Evolutionary conservation across 2,329 filamentous ascomycete genomes (phyloP).

Genomic region (Phyllosticta citrichinensis): DNA sequence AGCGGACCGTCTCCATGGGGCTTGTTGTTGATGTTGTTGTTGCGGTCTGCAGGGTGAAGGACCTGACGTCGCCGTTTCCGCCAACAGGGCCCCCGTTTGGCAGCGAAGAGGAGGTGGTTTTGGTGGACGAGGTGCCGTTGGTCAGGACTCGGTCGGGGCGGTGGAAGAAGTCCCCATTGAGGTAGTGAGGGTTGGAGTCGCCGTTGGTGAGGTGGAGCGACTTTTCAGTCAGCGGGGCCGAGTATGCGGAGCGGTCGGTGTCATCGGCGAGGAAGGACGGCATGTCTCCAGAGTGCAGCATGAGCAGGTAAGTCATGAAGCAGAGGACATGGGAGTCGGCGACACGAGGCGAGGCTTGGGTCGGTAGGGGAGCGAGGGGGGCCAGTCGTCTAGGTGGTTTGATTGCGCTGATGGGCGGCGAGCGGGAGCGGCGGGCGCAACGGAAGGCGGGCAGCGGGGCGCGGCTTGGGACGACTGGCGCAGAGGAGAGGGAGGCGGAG

Average conservation of each 20-base stretch:
- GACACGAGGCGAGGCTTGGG: background rate
- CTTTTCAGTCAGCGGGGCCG: slow-evolving; percentile 14
- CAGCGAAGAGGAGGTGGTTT: slow-evolving; percentile 27
- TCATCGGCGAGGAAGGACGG: slow-evolving; percentile 41
- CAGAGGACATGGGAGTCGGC: slow-evolving; percentile 3
- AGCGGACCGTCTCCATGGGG: slow-evolving; percentile 14
- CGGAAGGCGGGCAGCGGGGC: background rate
- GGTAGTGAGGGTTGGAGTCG: slow-evolving; percentile 13
- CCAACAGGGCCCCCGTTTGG: slow-evolving; percentile 19
- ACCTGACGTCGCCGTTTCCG: slow-evolving; percentile 16
- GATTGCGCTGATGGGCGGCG: slow-evolving; percentile 4
- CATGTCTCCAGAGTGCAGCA: slow-evolving; percentile 34
- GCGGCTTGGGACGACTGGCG: background rate
- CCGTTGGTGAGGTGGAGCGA: slow-evolving; percentile 23
- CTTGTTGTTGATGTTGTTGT: background rate
- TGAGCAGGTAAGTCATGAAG: slow-evolving; percentile 23
- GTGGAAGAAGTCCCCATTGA: slow-evolving; percentile 18
- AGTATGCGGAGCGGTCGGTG: slow-evolving; percentile 27
- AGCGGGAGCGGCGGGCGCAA: background rate
- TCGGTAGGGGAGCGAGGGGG: slow-evolving; percentile 5
- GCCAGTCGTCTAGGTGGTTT: slow-evolving; percentile 5
- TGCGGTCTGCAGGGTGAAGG: slow-evolving; percentile 18
- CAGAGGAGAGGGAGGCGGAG: background rate
- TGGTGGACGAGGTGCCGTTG: slow-evolving; percentile 20
- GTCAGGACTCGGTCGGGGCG: slow-evolving; percentile 23